phyloP scores from a whole-genome alignment of 2,329 filamentous ascomycete species.

The Incumbomyces delicatus region DNA sequence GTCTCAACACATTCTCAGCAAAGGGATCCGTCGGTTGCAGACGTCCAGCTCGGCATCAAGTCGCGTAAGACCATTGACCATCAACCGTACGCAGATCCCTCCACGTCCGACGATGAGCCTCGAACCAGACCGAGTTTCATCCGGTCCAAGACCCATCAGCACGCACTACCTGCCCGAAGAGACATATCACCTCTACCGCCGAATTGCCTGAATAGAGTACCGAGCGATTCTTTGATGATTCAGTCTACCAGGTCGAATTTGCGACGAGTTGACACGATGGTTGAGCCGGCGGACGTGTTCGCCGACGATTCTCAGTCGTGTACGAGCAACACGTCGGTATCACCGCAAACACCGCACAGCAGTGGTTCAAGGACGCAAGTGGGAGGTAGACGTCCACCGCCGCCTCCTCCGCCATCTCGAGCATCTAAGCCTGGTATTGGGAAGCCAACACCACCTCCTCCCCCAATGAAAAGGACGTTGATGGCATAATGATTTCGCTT shows the following conservation, averaged over 20 bases:
- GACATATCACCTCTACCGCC: slow-evolving; percentile 40
- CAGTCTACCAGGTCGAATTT: slow-evolving; percentile 39
- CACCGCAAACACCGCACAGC: slow-evolving; percentile 45
- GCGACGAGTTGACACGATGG: slow-evolving; percentile 30
- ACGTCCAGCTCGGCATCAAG: slow-evolving; percentile 42
- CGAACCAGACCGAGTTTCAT: slow-evolving; percentile 36
- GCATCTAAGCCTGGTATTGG: slow-evolving; percentile 43
- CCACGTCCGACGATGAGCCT: slow-evolving; percentile 20
- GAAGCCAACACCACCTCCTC: slow-evolving; percentile 50
- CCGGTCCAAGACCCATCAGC: slow-evolving; percentile 51
- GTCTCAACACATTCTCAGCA: slow-evolving; percentile 47
- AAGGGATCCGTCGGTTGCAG: slow-evolving; percentile 45
- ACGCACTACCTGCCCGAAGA: slow-evolving; percentile 42
- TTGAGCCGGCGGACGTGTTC: slow-evolving; percentile 35
- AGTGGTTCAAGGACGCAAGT: slow-evolving; percentile 38
- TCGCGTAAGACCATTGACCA: slow-evolving; percentile 32
- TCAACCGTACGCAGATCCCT: slow-evolving; percentile 28
- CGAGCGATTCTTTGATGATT: slow-evolving; percentile 45
- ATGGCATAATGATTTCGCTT: slow-evolving; percentile 10
- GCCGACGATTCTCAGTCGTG: slow-evolving; percentile 41
- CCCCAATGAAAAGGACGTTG: slow-evolving; percentile 49
- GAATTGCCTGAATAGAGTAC: slow-evolving; percentile 40
- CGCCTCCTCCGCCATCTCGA: slow-evolving; percentile 51
- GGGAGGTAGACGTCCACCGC: slow-evolving; percentile 40
- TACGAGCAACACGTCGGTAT: slow-evolving; percentile 37